A percentile compares a stretch with the other conserved stretches of the same genome.
These are phyloP conservation scores for Psidium friedrichsthalianum DNA, from an alignment of 345 rosid species.

Conservation along the genomic window DNA sequence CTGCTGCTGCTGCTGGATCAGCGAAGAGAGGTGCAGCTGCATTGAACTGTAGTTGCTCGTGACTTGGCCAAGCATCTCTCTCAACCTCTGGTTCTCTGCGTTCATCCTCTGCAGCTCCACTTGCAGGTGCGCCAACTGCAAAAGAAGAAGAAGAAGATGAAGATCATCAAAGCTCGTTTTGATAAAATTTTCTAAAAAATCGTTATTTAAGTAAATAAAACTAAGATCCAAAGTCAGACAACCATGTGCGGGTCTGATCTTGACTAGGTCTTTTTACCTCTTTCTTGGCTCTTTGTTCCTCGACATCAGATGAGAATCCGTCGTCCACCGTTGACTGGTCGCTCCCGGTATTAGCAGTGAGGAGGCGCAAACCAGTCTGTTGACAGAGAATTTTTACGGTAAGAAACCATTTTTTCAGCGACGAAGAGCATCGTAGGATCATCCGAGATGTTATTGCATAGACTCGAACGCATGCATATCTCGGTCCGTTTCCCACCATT, in stretches of 20 bases:
- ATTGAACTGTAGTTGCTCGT: slow-evolving; percentile 49
- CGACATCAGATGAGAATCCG: slow-evolving; percentile 52
- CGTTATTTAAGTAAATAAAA: neutral
- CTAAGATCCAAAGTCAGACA: neutral
- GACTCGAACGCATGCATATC: neutral
- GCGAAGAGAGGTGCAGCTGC: slow-evolving; percentile 51
- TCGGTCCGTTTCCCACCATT: no score
- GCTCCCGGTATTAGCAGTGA: slow-evolving; percentile 56
- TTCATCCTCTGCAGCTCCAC: slow-evolving; percentile 59
- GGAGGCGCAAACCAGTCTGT: slow-evolving; percentile 79
- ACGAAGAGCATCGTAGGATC: neutral
- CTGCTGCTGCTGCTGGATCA: slow-evolving; percentile 40
- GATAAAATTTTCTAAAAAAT: no score
- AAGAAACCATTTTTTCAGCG: neutral
- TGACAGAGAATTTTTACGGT: neutral
- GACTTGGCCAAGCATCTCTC: slow-evolving; percentile 71
- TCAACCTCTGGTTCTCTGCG: slow-evolving; percentile 58
- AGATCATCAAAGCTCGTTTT: neutral
- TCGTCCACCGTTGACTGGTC: slow-evolving; percentile 78
- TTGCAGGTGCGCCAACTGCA: slow-evolving; percentile 49
- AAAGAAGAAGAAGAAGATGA: neutral
- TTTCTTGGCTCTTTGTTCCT: slow-evolving; percentile 36
- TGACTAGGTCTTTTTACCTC: slow-evolving; percentile 31
- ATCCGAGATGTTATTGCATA: neutral
- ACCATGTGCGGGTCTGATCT: neutral